phyloP scores from a whole-genome alignment of 2,329 filamentous ascomycete species.

The Westerdykella aurantiaca region DNA sequence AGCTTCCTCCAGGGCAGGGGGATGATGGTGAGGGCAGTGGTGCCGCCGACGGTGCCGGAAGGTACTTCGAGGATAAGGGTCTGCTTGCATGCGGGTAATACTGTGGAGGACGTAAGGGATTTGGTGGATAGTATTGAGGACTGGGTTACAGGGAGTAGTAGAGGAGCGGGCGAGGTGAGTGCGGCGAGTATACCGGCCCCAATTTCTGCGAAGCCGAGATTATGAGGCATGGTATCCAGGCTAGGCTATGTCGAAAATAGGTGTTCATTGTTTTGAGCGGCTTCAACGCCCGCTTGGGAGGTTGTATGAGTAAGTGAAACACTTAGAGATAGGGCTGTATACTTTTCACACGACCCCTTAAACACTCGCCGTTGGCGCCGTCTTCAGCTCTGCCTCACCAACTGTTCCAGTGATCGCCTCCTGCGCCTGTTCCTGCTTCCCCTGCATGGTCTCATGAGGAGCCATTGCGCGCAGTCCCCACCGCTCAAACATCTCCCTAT shows the following conservation, averaged over 20 bases:
- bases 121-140: slow-evolving; percentile 27
- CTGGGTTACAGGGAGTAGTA: slow-evolving; percentile 20
- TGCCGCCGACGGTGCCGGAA: slow-evolving; percentile 38
- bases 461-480: slow-evolving; percentile 79
- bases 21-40: slow-evolving; percentile 36
- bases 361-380: slow-evolving; percentile 2
- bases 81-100: slow-evolving; percentile 41
- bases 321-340: neutral
- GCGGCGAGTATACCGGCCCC: neutral
- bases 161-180: neutral
- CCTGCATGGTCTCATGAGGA: slow-evolving; percentile 31
- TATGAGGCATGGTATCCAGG: neutral
- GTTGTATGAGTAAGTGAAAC: no score
- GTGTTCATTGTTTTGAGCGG: neutral
- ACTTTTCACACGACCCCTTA: neutral
- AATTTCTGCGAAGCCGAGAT: neutral
- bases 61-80: slow-evolving; percentile 39
- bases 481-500: slow-evolving; percentile 72
- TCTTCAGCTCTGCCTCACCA: slow-evolving; percentile 6
- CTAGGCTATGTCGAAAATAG: no score
- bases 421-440: slow-evolving; percentile 20
- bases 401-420: slow-evolving; percentile 9
- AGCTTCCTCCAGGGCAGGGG: slow-evolving; percentile 20
- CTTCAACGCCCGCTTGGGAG: no score
- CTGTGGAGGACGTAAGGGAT: slow-evolving; percentile 28